Percentiles rank a stretch among this genome's conserved stretches.
These are phyloP conservation scores for Monosporascus ibericus DNA, from an alignment of 2,329 filamentous ascomycete species.

Conservation along the genomic window DNA sequence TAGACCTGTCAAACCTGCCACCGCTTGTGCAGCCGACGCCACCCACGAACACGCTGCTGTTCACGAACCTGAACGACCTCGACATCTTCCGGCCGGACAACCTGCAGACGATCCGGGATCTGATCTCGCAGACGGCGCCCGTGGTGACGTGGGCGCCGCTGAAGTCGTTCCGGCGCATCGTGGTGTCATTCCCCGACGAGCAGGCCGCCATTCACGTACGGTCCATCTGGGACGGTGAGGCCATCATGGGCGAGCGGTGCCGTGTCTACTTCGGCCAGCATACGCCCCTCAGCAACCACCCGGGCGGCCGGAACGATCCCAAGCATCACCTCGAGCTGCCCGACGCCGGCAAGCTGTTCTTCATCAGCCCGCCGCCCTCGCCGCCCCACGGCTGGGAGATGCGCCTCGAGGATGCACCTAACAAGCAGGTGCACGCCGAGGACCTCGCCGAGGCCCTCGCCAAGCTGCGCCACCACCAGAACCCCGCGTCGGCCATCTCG, in stretches of 20 bases:
- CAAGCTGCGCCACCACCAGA: slow-evolving; percentile 51
- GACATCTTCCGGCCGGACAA: slow-evolving; percentile 71
- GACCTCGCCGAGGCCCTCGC: slow-evolving; percentile 62
- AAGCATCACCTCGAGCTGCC: slow-evolving; percentile 56
- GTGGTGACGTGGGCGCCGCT: slow-evolving; percentile 76
- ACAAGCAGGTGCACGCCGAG: slow-evolving; percentile 63
- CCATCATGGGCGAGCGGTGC: slow-evolving; percentile 62
- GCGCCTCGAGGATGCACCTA: slow-evolving; percentile 61
- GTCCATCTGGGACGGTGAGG: slow-evolving; percentile 67
- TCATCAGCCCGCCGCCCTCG: slow-evolving; percentile 63
- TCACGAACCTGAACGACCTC: slow-evolving; percentile 70
- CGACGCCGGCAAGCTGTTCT: slow-evolving; percentile 65
- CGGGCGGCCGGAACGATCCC: slow-evolving; percentile 29
- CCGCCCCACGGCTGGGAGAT: slow-evolving; percentile 66
- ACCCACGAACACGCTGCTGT: slow-evolving; percentile 76
- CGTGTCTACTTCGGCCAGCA: slow-evolving; percentile 63
- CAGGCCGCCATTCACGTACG: slow-evolving; percentile 66
- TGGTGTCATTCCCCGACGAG: slow-evolving; percentile 69
- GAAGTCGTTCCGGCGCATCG: slow-evolving; percentile 75
- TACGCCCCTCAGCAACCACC: slow-evolving; percentile 43
- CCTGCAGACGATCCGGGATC: slow-evolving; percentile 65
- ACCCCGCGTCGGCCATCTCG: slow-evolving; percentile 13
- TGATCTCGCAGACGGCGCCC: slow-evolving; percentile 62
- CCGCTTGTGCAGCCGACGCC: slow-evolving; percentile 64
- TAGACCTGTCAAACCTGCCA: slow-evolving; percentile 70